Evolutionary conservation across 176 grass and related monocot species (phyloP), one percentile per base, ranked within the genome.

Genomic region (Oryza glaberrima): DNA sequence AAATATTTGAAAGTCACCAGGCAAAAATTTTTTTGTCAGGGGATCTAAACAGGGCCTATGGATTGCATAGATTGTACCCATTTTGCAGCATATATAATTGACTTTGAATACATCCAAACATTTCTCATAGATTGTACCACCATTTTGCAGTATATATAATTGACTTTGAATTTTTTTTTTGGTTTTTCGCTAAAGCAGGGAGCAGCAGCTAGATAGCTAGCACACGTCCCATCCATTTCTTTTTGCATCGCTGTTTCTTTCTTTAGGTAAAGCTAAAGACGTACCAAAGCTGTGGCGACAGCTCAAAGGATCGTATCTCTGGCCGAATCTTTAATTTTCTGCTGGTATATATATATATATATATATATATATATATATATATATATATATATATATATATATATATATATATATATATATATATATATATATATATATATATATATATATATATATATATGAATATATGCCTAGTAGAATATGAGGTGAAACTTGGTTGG

Each of bases 251-350:
- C 43, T n/a, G 17, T 67, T 32, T 19, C 36, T 40, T 32, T 45
- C 74, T 79, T 82, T 90, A 9, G 32, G 38, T 25, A 90, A 90
- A 83, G 88, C 69, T 40, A 60, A 76, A 69, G 58, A 63, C 15
- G 13, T 14, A n/a, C 68, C 75, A 86, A 83, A 86, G 88, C 69
- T 40, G 73, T 77, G 82, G 77, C 72, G 41, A 72, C 88, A 89
- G 71, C 77, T 70, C 63, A 17, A 81, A 54, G 35, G 19, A 13
- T 78, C 56, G 28, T n/a, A 74, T 85, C 71, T 75, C 63, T 69
- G 34, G 7, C 15, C 60, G 16, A 81, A 81, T 72, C 72, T 77
- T 65, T n/a, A 58, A 20, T 58, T 58, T 22, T 11, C 2, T 23
- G 58, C 58, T 22, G 19, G 20, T 10, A 23, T 63, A 61, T 9